These are phyloP conservation scores for Collybia nuda DNA, from an alignment of 768 basidiomycete genomes.

Conservation along the genomic window DNA sequence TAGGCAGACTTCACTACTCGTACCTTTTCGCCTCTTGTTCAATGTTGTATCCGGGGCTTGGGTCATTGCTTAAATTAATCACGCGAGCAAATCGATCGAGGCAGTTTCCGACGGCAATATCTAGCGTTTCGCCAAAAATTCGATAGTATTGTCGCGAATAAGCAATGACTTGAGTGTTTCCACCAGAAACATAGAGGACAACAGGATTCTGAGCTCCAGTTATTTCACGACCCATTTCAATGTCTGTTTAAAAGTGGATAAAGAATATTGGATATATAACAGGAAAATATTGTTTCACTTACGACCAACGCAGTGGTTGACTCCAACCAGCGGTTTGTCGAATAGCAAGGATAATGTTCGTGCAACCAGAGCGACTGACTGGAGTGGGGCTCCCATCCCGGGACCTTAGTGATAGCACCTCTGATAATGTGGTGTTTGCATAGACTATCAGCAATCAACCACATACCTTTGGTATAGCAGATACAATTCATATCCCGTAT, in stretches of 20 bases:
- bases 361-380: conserved; percentile 93
- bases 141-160: conserved; percentile 97
- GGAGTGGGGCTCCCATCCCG: conserved; percentile 98
- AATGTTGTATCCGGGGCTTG: conserved; percentile 95
- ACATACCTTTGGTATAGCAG: conserved; percentile 91
- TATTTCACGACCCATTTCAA: conserved; percentile 97
- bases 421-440: neutral
- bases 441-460: neutral
- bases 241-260: conserved; percentile 55
- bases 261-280: neutral
- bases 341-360: conserved; percentile 87
- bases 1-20: conserved; percentile 9
- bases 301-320: conserved; percentile 99
- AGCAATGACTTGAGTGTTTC: conserved; percentile 98
- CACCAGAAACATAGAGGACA: conserved; percentile 97
- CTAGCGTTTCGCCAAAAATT: conserved; percentile 98
- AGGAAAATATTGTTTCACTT: conserved; percentile 27
- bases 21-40: conserved; percentile 94
- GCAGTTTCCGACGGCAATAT: conserved; percentile 99
- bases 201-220: conserved; percentile 95
- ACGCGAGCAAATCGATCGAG: conserved; percentile 96
- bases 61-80: conserved; percentile 93
- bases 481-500: conserved; percentile 90
- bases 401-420: conserved; percentile 58
- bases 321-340: conserved; percentile 89